These are phyloP conservation scores for Telfairia occidentalis DNA, from an alignment of 331 rosid species.

Conservation along the genomic window DNA sequence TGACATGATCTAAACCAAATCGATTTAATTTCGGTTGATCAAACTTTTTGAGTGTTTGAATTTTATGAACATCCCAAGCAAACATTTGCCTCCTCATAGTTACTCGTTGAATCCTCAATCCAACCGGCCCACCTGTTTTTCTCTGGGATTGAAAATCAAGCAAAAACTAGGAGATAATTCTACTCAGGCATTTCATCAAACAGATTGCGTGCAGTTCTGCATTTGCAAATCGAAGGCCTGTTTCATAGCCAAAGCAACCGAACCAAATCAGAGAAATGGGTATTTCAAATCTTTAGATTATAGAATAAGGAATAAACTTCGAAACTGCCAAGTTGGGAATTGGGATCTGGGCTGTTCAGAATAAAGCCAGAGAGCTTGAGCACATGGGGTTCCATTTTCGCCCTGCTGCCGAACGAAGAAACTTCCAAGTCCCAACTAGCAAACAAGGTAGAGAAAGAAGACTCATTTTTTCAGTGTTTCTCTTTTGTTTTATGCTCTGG, in stretches of 20 bases:
- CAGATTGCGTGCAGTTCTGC: not conserved
- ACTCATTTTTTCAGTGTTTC: not conserved
- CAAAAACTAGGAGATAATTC: not conserved
- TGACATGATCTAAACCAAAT: too few species aligned
- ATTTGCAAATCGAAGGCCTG: not conserved
- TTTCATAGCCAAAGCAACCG: not conserved
- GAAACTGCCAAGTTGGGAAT: not conserved
- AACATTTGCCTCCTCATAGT: too few species aligned
- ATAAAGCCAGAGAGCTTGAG: not conserved
- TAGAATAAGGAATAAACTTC: not conserved
- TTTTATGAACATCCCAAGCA: too few species aligned
- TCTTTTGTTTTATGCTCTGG: not conserved
- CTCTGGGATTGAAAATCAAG: not conserved
- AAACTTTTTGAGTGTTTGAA: too few species aligned
- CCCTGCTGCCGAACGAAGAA: not conserved
- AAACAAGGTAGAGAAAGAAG: not conserved
- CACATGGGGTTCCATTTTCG: not conserved
- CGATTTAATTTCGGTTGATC: too few species aligned
- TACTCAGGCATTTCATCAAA: not conserved
- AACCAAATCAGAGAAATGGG: not conserved
- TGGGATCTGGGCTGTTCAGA: not conserved
- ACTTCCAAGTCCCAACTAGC: not conserved
- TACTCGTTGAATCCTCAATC: too few species aligned
- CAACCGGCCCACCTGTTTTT: too few species aligned
- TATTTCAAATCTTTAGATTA: too few species aligned